phyloP scores from a whole-genome alignment of 805 yeast species.

The Spathaspora passalidarum region DNA sequence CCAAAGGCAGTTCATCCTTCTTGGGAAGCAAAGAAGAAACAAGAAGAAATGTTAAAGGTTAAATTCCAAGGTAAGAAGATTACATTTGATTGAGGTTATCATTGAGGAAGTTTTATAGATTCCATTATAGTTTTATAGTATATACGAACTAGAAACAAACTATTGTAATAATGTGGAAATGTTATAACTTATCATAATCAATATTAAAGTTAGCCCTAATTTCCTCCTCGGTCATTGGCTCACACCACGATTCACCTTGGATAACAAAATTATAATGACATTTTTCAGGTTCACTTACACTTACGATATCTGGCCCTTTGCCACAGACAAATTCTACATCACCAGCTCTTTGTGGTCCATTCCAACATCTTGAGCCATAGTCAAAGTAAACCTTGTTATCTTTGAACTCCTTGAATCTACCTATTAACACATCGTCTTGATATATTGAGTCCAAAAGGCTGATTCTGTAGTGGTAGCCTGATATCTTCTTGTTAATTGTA shows the following conservation, averaged over 20 bases:
- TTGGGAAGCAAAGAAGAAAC: constrained; percentile 87
- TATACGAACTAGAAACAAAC: neutral
- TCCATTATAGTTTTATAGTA: constrained; percentile 2
- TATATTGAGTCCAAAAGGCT: constrained; percentile 54
- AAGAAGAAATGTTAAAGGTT: constrained; percentile 61
- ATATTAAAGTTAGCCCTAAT: constrained; percentile 22
- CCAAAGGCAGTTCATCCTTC: constrained; percentile 75
- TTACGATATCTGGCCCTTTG: constrained; percentile 45
- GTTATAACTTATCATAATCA: constrained; percentile 20
- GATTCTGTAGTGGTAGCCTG: constrained; percentile 68
- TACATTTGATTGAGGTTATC: constrained; percentile 51
- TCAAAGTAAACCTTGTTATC: constrained; percentile 41
- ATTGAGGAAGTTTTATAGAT: no score
- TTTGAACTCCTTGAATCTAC: constrained; percentile 32
- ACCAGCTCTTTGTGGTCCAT: constrained; percentile 83
- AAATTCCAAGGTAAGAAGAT: constrained; percentile 85
- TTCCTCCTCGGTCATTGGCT: constrained; percentile 25
- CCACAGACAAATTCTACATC: constrained; percentile 68
- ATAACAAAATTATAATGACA: constrained; percentile 56
- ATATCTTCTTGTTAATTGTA: constrained; percentile 47
- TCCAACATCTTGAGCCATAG: constrained; percentile 85
- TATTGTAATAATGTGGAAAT: neutral
- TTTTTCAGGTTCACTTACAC: constrained; percentile 84
- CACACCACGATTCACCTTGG: constrained; percentile 45
- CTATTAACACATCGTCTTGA: constrained; percentile 57